These are phyloP conservation scores for Strobilomyces echinocephalus DNA, from an alignment of 768 basidiomycete genomes.

Conservation along the genomic window DNA sequence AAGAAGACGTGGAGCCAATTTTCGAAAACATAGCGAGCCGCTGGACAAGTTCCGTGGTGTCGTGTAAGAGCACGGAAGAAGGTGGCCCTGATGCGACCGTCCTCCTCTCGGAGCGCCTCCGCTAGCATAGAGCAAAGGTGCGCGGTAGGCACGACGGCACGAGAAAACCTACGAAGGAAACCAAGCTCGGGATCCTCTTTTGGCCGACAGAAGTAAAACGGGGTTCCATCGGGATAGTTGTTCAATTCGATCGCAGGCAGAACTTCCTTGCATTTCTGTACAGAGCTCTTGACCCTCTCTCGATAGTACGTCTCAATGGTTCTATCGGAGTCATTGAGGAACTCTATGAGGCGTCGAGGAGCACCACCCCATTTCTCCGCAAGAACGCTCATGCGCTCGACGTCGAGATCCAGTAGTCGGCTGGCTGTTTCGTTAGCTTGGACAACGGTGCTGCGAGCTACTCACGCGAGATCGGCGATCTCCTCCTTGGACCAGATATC, in stretches of 20 bases:
- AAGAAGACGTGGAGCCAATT: no score
- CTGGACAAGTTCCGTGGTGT: not conserved
- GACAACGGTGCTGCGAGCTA: not conserved
- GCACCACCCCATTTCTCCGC: not conserved
- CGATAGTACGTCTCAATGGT: rapidly evolving
- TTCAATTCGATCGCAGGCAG: not conserved
- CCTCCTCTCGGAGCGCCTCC: not conserved
- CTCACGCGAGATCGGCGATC: no score
- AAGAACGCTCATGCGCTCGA: not conserved
- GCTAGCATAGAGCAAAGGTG: not conserved
- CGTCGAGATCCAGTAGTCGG: not conserved
- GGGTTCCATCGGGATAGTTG: not conserved
- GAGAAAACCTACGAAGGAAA: not conserved
- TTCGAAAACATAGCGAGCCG: no score
- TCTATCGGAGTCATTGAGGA: not conserved
- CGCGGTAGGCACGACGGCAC: not conserved
- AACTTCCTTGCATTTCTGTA: not conserved
- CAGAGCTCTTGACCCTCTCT: rapidly evolving
- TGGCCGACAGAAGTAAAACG: not conserved
- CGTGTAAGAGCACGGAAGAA: not conserved
- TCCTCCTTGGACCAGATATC: no score
- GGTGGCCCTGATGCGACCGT: not conserved
- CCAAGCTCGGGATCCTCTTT: no score
- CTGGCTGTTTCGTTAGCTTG: not conserved
- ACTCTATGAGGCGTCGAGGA: not conserved